These are phyloP conservation scores for Coemansia sp. DNA, from an alignment of 192 early-diverging fungal genomes.

Conservation along the genomic window DNA sequence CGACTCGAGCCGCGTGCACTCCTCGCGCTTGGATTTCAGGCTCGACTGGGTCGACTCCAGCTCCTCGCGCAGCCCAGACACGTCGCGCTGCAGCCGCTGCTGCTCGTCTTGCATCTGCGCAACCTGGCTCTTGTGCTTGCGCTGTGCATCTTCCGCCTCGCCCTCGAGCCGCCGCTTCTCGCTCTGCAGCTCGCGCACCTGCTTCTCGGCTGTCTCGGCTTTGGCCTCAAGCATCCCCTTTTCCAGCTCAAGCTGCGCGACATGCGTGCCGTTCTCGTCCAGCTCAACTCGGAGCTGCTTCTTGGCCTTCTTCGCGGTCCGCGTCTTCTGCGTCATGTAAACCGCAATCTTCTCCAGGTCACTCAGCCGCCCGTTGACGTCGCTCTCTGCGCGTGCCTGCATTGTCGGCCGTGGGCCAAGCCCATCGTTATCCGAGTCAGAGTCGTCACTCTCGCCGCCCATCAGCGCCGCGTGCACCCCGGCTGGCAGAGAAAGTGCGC, in stretches of 20 bases:
- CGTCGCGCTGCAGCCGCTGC: slow-evolving; percentile 41
- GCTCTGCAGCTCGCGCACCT: slow-evolving; percentile 12
- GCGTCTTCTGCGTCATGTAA: slow-evolving; percentile 55
- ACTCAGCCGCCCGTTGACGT: slow-evolving; percentile 66
- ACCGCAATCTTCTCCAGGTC: slow-evolving; percentile 63
- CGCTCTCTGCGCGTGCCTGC: slow-evolving; percentile 23
- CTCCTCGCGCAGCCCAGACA: slow-evolving; percentile 24
- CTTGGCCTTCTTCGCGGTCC: slow-evolving; percentile 52
- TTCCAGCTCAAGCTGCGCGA: slow-evolving; percentile 42
- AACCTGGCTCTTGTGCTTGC: slow-evolving; percentile 24
- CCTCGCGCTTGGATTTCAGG: slow-evolving; percentile 30
- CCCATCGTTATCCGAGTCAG: slow-evolving; percentile 15
- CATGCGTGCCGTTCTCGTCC: slow-evolving; percentile 49
- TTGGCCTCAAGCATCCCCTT: slow-evolving; percentile 32
- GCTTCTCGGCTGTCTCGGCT: slow-evolving; percentile 26
- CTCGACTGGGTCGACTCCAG: slow-evolving; percentile 25
- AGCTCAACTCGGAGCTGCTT: slow-evolving; percentile 54
- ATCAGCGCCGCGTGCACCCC: neutral
- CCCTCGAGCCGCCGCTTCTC: slow-evolving; percentile 24
- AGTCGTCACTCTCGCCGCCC: slow-evolving; percentile 15
- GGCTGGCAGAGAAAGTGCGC: neutral
- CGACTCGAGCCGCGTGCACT: slow-evolving; percentile 34
- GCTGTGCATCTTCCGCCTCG: slow-evolving; percentile 28
- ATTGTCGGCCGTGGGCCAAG: slow-evolving; percentile 34
- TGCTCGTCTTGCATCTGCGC: slow-evolving; percentile 45